Conservation (phyloP, 1,139 yeast species). For the Taphrina betulina region DNA sequence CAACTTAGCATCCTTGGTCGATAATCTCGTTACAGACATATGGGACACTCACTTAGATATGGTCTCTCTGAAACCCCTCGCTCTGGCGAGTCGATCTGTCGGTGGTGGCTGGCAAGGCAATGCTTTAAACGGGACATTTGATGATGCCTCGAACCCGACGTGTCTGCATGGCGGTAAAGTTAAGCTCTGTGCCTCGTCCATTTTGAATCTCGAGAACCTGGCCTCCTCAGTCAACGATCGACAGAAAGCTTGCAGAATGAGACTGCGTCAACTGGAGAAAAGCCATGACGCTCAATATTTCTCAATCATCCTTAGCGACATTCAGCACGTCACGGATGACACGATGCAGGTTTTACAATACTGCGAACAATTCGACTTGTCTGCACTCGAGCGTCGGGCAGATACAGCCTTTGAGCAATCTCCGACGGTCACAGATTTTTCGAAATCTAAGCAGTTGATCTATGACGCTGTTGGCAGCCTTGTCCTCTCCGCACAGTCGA, state of each 20-base stretch:
- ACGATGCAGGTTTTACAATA: conserved; percentile 39
- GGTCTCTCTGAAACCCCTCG: conserved; percentile 27
- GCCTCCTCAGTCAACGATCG: conserved; percentile 19
- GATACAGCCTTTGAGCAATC: conserved; percentile 34
- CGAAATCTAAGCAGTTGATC: conserved; percentile 69
- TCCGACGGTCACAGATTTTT: conserved; percentile 53
- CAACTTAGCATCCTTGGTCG: conserved; percentile 24
- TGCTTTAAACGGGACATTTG: conserved; percentile 31
- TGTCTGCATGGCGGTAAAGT: conserved; percentile 7
- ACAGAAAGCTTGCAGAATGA: conserved; percentile 27
- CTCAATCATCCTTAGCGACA: conserved; percentile 11
- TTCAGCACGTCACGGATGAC: conserved; percentile 34
- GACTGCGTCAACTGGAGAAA: conserved; percentile 33
- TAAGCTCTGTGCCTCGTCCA: conserved; percentile 3
- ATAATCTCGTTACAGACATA: conserved; percentile 8
- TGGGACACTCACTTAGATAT: neutral
- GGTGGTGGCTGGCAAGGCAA: conserved; percentile 38
- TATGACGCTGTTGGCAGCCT: conserved; percentile 64
- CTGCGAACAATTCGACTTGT: conserved; percentile 43
- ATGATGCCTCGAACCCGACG: too few relatives aligned
- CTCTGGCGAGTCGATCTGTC: conserved; percentile 25
- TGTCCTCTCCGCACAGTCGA: conserved; percentile 65
- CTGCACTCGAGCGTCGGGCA: conserved; percentile 38
- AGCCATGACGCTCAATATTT: neutral
- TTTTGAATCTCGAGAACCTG: conserved; percentile 2